Conservation (phyloP, 2,329 filamentous ascomycete genomes). For the Diaporthe australafricana region DNA sequence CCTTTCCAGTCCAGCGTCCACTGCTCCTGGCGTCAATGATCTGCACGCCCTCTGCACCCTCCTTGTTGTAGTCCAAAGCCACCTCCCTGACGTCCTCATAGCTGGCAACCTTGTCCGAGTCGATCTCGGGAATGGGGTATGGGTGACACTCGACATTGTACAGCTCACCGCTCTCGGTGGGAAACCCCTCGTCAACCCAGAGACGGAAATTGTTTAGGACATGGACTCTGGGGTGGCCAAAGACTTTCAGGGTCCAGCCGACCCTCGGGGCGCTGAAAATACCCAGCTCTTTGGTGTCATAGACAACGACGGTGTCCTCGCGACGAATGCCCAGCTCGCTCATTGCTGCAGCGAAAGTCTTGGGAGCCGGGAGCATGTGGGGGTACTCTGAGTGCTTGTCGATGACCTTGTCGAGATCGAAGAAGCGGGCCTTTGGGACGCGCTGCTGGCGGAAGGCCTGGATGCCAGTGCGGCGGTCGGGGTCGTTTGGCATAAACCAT, state of each 20-base stretch:
- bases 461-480: slow-evolving; percentile 76
- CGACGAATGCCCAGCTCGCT: slow-evolving; percentile 85
- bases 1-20: slow-evolving; percentile 84
- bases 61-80: slow-evolving; percentile 81
- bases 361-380: slow-evolving; percentile 91
- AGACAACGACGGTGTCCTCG: slow-evolving; percentile 93
- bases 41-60: slow-evolving; percentile 85
- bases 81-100: slow-evolving; percentile 88
- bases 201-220: slow-evolving; percentile 94
- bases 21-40: slow-evolving; percentile 87
- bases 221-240: slow-evolving; percentile 90
- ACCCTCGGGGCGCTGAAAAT: slow-evolving; percentile 95
- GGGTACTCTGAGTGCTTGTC: slow-evolving; percentile 91
- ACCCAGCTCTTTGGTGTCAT: slow-evolving; percentile 90
- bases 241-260: slow-evolving; percentile 91
- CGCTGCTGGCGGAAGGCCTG: slow-evolving; percentile 84
- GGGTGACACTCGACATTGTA: slow-evolving; percentile 74
- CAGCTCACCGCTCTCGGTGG: slow-evolving; percentile 83
- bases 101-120: slow-evolving; percentile 73
- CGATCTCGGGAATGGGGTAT: slow-evolving; percentile 73
- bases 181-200: slow-evolving; percentile 88
- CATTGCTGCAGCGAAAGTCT: slow-evolving; percentile 89
- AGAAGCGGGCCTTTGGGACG: slow-evolving; percentile 93
- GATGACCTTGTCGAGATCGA: slow-evolving; percentile 92
- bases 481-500: slow-evolving; percentile 96